Evolutionary conservation across 2,329 filamentous ascomycete genomes (phyloP), one percentile per base, ranked within the genome.

Genomic region (Aspergillus ochraceus): DNA sequence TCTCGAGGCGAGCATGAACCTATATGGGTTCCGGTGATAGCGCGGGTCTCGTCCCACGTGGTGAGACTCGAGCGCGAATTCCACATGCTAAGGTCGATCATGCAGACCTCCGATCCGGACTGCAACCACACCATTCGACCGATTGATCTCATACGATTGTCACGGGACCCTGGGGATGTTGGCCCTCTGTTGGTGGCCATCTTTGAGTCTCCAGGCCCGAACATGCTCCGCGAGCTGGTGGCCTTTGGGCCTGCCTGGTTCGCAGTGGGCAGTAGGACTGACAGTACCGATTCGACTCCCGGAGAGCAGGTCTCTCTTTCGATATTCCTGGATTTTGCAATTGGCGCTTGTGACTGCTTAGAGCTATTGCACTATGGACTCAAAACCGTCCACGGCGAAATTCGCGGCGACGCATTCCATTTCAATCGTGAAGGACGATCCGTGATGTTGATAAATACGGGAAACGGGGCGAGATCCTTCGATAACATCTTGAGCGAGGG

Each of bases 311-410:
- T 95, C 49, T 87, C 88, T 50, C 79, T 97, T 6, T 83, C 89
- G 51, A 82, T 86, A 17, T 97, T 97, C 69, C 83, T 98, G 29
- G 90, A 96, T 69, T 97, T 97, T 71, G 94, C 93, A 30, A 91
- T 97, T 60, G 93, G 93, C 24, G 90, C 93, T 1, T 86, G 90
- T 6, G 87, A 96, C 74, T 96, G 91, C 71, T 78, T 96, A 52
- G 93, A 97, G 74, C 87, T 96, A 51, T 79, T 98, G n/a, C 94
- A 98, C 69, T 92, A 97, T 75, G 88, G 90, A 9, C 86, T 94
- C 59, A 89, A 91, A 61, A 87, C 92, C 59, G 89, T 97, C 1
- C 94, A 97, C 68, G 94, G 94, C 49, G 94, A 98, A 76, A 88
- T 98, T 54, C 86, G 94, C 29, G 90, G 88, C 5, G 94, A 98